These are phyloP conservation scores for Podospora didyma DNA, from an alignment of 495 filamentous ascomycete genomes.

Conservation along the genomic window DNA sequence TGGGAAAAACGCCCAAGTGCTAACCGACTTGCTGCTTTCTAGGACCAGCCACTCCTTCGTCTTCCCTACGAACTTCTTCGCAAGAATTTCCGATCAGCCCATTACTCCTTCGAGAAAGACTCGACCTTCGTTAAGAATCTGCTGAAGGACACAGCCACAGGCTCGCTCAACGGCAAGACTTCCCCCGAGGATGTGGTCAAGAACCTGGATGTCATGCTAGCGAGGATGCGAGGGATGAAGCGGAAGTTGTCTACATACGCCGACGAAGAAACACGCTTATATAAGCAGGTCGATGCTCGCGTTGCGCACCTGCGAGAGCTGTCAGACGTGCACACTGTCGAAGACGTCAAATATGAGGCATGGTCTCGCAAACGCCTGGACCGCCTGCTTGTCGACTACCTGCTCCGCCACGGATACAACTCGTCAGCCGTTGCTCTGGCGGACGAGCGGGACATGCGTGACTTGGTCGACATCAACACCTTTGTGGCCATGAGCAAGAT, in stretches of 20 bases:
- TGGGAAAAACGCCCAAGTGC: not conserved
- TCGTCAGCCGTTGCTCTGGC: conserved; percentile 74
- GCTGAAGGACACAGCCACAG: conserved; percentile 66
- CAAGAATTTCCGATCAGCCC: conserved; percentile 87
- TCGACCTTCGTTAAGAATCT: conserved; percentile 62
- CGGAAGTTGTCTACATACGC: conserved; percentile 75
- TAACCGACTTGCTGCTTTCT: not conserved
- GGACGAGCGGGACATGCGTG: conserved; percentile 57
- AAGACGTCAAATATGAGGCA: conserved; percentile 88
- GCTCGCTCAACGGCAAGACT: conserved; percentile 56
- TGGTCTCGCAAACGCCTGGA: conserved; percentile 82
- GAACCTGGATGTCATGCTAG: conserved; percentile 78
- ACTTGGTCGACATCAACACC: conserved; percentile 83
- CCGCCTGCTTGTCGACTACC: conserved; percentile 83
- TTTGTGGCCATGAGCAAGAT: conserved; percentile 81
- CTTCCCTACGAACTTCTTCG: conserved; percentile 87
- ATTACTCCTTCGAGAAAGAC: conserved; percentile 76
- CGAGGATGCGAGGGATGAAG: conserved; percentile 77
- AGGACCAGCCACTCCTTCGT: conserved; percentile 95
- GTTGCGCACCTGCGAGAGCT: conserved; percentile 76
- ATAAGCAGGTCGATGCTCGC: conserved; percentile 68
- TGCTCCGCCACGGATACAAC: conserved; percentile 77
- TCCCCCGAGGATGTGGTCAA: conserved; percentile 66
- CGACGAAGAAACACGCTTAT: conserved; percentile 70
- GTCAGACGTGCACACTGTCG: conserved; percentile 72